Conservation (phyloP, 2,329 filamentous ascomycete genomes). For the Scytalidium sp. region DNA sequence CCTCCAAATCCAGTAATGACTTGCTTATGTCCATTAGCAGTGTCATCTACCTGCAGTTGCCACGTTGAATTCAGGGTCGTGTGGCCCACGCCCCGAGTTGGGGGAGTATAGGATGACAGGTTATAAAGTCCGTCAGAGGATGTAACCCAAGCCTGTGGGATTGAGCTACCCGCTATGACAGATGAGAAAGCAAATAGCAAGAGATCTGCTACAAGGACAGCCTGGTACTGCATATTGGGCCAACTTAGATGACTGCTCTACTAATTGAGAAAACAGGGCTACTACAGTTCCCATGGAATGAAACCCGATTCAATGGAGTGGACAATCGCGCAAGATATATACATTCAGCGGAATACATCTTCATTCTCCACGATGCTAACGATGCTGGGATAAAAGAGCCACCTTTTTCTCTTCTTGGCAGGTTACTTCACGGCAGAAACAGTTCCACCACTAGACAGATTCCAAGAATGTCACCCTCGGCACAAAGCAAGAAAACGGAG, state of each 20-base stretch:
- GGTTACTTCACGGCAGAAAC: background rate
- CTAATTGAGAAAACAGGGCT: no score
- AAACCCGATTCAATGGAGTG: no score
- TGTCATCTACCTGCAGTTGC: constrained; percentile 37
- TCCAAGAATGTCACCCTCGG: background rate
- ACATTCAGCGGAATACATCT: no score
- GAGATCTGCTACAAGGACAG: background rate
- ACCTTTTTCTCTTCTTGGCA: background rate
- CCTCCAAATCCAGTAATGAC: constrained; percentile 37
- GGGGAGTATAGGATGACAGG: constrained; percentile 24
- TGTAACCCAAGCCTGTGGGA: constrained; percentile 1
- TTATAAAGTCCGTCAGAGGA: constrained; percentile 4
- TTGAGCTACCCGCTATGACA: background rate
- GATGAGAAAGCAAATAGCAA: constrained; percentile 3
- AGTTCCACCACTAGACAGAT: background rate
- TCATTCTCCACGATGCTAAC: background rate
- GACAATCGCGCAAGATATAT: no score
- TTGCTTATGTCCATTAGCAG: constrained; percentile 34
- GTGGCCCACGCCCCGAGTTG: background rate
- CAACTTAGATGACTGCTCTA: no score
- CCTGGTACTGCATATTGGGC: constrained; percentile 18
- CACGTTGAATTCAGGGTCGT: constrained; percentile 27
- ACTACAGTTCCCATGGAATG: no score
- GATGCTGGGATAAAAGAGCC: background rate
- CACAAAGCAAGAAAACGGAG: background rate